Base-by-base conservation (phyloP, 2,329 filamentous ascomycete genomes). In the Colletotrichum zoysiae region DNA sequence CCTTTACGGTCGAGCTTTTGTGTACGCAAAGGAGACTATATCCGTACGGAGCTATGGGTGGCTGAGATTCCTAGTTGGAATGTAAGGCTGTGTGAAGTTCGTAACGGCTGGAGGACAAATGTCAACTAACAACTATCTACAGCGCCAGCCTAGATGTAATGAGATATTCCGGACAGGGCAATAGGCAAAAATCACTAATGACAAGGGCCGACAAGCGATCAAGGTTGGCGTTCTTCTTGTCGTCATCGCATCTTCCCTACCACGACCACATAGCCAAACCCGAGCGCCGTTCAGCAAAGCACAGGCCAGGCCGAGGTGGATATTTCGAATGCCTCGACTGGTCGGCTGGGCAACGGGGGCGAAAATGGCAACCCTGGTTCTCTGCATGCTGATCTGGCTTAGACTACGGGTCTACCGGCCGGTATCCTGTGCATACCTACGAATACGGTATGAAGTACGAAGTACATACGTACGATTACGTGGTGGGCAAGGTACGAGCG, bases 371-470 rank as follows among this genome's bases (percentile, higher is more conserved):
- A 56, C 65, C 69, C 59, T 65, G 59, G 65, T 71, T 71, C 30
- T 65, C 65, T 71, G 65, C 69, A 60, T 71, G 69, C 53, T 69
- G 69, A 71, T 71, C 69, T 63, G 69, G 65, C 46, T 51, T 68
- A 53, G 69, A 63, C 69, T 63, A 71, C 46, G 11, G 44, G 18
- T 9, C 16, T 26, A 26, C 26, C 26, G 26, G 14, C 11, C 35
- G 35, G 30, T 30, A 30, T 38, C 35, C 35, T 38, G 7, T 38
- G 9, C 38, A 14, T 12, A 40, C 11, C 3, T 40, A 40, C 26
- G 5, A n/a, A n/a, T n/a, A n/a, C n/a, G n/a, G n/a, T n/a, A n/a
- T n/a, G n/a, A n/a, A n/a, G n/a, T n/a, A n/a, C n/a, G n/a, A n/a
- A n/a, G 9, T 11, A 12, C 5, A 8, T 46, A 46, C 6, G 18